These are phyloP conservation scores for Fistulifera solaris DNA, from an alignment of 108 stramenopile species.

Conservation along the genomic window DNA sequence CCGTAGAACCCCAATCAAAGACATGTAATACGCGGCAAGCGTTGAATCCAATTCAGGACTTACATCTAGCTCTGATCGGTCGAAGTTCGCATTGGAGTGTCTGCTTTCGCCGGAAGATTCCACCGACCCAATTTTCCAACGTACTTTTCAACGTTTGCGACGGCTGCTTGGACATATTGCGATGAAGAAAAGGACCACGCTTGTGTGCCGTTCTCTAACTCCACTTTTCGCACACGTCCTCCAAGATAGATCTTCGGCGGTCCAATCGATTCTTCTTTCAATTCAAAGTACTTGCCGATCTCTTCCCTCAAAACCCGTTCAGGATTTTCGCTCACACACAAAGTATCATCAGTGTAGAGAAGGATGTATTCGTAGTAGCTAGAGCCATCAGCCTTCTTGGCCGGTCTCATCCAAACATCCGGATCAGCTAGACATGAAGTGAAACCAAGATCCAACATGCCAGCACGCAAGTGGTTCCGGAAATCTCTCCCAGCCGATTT, in stretches of 20 bases:
- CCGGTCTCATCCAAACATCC: slow-evolving; percentile 17
- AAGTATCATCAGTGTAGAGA: slow-evolving; percentile 16
- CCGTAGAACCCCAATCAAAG: slow-evolving; percentile 13
- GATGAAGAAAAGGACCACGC: slow-evolving; percentile 31
- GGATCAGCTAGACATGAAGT: slow-evolving; percentile 30
- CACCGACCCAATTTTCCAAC: neutral
- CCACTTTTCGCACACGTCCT: slow-evolving; percentile 10
- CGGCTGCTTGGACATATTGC: slow-evolving; percentile 17
- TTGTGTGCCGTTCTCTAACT: slow-evolving; percentile 18
- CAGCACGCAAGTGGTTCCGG: slow-evolving; percentile 24
- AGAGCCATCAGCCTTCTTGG: slow-evolving; percentile 3
- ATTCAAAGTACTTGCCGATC: slow-evolving; percentile 24
- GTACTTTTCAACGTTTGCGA: slow-evolving; percentile 23
- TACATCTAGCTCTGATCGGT: slow-evolving; percentile 26
- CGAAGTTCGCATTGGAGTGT: neutral
- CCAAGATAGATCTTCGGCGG: slow-evolving; percentile 36
- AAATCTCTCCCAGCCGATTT: slow-evolving; percentile 34
- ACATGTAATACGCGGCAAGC: slow-evolving; percentile 2
- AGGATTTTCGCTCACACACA: slow-evolving; percentile 9
- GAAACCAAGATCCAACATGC: slow-evolving; percentile 31
- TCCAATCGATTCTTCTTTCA: slow-evolving; percentile 33
- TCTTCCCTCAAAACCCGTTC: slow-evolving; percentile 12
- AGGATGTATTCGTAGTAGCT: slow-evolving; percentile 12
- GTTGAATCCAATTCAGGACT: slow-evolving; percentile 7
- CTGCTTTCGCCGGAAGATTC: neutral